phyloP scores from a whole-genome alignment of 2,329 filamentous ascomycete genomes.

The Sclerotinia borealis region DNA sequence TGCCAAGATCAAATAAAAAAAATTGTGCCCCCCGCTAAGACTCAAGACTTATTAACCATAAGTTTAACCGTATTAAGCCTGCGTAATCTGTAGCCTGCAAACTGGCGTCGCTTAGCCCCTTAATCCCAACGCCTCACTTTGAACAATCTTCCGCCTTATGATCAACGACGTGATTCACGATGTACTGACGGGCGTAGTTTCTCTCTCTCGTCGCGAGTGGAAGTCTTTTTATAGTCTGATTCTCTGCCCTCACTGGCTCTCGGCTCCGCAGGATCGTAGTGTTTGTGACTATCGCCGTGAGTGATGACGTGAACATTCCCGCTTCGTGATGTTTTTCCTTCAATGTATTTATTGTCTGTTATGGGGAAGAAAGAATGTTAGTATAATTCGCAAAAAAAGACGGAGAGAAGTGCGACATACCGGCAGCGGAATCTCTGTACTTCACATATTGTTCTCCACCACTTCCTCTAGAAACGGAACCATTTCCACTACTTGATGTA shows the following conservation, averaged over 20 bases:
- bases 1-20: background rate
- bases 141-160: background rate
- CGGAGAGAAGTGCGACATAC: background rate
- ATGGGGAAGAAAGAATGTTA: background rate
- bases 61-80: background rate
- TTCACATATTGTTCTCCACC: background rate
- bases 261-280: constrained; percentile 6
- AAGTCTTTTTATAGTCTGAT: background rate
- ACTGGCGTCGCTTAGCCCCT: background rate
- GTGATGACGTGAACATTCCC: background rate
- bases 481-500: background rate
- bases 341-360: background rate
- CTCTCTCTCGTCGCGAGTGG: background rate
- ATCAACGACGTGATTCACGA: background rate
- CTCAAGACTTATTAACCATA: background rate
- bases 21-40: no score
- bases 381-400: background rate
- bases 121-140: background rate
- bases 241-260: constrained; percentile 1
- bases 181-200: background rate
- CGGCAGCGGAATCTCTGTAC: background rate
- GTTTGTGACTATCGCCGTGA: background rate
- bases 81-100: background rate
- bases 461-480: background rate
- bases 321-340: background rate